phyloP scores from a whole-genome alignment of 306 rosid species.

The Nissolia schottii region DNA sequence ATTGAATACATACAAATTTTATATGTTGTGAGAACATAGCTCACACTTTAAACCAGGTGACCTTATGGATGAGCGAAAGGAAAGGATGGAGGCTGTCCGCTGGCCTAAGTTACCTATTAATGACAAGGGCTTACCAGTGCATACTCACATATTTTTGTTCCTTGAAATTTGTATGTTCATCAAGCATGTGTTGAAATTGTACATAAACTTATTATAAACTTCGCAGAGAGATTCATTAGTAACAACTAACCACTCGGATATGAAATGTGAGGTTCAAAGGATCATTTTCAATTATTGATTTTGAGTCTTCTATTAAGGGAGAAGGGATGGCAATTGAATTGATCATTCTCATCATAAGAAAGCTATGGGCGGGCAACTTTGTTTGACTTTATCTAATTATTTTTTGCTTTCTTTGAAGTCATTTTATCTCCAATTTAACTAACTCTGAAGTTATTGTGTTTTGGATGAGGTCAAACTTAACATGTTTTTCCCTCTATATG shows the following conservation, averaged over 20 bases:
- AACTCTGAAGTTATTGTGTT: background rate
- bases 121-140: background rate
- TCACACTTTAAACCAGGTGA: background rate
- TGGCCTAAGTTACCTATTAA: background rate
- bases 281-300: background rate
- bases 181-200: background rate
- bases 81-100: background rate
- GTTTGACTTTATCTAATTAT: too few species aligned
- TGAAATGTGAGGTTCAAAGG: conserved; percentile 2
- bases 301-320: background rate
- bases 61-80: background rate
- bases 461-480: conserved; percentile 9
- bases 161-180: background rate
- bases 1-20: too few species aligned
- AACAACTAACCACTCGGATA: background rate
- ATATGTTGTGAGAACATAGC: background rate
- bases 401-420: background rate
- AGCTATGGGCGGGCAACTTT: background rate
- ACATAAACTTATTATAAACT: background rate
- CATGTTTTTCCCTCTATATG: background rate
- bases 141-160: background rate
- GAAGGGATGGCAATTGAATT: too few species aligned
- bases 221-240: background rate
- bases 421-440: background rate
- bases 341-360: background rate